phyloP scores from a whole-genome alignment of 2,329 filamentous ascomycete genomes.

The Colletotrichum aenigma region DNA sequence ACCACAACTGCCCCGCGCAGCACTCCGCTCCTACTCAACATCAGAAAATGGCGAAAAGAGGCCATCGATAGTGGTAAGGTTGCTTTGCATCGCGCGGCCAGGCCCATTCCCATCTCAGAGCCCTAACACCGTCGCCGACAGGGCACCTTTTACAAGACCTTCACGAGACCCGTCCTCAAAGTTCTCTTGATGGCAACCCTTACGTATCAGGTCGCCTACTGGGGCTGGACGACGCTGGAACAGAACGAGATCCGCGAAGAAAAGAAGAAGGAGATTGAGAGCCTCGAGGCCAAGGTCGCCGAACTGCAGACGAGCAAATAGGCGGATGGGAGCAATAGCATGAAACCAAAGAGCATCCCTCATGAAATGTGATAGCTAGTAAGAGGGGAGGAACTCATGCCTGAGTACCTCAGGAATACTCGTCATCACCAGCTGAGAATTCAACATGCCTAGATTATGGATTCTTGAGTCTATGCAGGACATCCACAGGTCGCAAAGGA shows the following conservation, averaged over 20 bases:
- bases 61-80: constrained; percentile 12
- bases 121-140: constrained; percentile 30
- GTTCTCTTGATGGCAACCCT: constrained; percentile 76
- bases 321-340: not conserved
- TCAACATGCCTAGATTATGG: not conserved
- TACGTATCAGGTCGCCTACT: constrained; percentile 80
- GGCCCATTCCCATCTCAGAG: not conserved
- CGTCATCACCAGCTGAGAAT: not conserved
- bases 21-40: constrained; percentile 4
- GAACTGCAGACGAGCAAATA: constrained; percentile 29
- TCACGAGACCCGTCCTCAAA: constrained; percentile 75
- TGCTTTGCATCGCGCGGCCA: not conserved
- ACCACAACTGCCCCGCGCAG: not conserved
- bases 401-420: not conserved
- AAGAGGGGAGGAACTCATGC: not conserved
- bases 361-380: not conserved
- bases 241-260: constrained; percentile 68
- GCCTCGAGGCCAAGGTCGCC: constrained; percentile 41
- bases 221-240: constrained; percentile 76
- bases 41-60: constrained; percentile 4
- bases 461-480: not conserved
- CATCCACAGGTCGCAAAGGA: not conserved
- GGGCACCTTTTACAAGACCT: constrained; percentile 75
- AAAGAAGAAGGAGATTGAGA: constrained; percentile 35
- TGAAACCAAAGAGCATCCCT: not conserved